A percentile compares a stretch with the other conserved stretches of the same genome.
Evolutionary conservation across 1,284 basidiomycete genomes (phyloP).

Genomic region (Pseudozyma hubeiensis): DNA sequence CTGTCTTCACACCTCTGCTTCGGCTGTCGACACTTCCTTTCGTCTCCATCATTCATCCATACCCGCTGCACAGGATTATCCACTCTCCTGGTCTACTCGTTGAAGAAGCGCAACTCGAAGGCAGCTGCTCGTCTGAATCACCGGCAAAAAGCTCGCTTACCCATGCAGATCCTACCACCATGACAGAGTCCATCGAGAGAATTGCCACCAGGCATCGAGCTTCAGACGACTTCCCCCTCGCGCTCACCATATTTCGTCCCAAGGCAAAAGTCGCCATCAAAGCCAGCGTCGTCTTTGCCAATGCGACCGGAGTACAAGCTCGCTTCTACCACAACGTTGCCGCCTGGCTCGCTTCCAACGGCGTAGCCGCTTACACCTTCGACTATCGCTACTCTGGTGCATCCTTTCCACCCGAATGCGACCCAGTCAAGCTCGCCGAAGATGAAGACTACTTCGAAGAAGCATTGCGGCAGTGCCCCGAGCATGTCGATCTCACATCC

Average conservation of each 20-base stretch:
- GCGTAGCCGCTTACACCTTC: conserved; percentile 55
- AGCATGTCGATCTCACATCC: conserved; percentile 45
- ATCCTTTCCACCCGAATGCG: conserved; percentile 50
- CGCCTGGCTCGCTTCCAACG: conserved; percentile 44
- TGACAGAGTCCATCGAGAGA: conserved; percentile 22
- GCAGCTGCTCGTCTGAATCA: not conserved
- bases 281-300: conserved; percentile 49
- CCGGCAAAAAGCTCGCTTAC: not conserved
- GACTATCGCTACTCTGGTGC: conserved; percentile 57
- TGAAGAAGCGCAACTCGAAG: not conserved
- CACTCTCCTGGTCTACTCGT: too few relatives aligned
- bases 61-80: too few relatives aligned
- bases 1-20: not conserved
- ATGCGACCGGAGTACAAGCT: conserved; percentile 56
- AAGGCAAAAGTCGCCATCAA: conserved; percentile 11
- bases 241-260: conserved; percentile 46
- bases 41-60: too few relatives aligned
- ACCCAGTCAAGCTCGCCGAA: conserved; percentile 37
- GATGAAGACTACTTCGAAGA: conserved; percentile 51
- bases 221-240: conserved; percentile 49
- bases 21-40: too few relatives aligned
- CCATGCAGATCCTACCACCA: not conserved
- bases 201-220: conserved; percentile 27
- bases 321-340: conserved; percentile 59
- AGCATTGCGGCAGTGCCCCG: conserved; percentile 43